Conservation (phyloP, 208 protist genomes). For the Leishmania martiniquensis region DNA sequence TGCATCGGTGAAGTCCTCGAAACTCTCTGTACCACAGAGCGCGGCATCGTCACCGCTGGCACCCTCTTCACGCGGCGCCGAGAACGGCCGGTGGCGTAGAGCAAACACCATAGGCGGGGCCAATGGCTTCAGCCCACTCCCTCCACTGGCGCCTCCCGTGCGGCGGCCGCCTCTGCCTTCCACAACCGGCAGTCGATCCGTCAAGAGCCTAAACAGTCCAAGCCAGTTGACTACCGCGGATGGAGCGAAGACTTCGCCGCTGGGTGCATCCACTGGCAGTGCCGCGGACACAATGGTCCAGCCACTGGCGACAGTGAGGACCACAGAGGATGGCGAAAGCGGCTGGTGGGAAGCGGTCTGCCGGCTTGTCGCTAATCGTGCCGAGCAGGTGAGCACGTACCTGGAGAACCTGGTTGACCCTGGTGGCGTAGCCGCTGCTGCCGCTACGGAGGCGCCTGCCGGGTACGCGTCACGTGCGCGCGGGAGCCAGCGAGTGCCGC, state of each 20-base stretch:
- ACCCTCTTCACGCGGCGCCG: constrained; percentile 8
- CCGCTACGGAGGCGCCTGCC: neutral
- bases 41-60: constrained; percentile 5
- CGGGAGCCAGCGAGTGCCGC: neutral
- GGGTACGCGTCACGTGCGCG: neutral
- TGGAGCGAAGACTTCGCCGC: neutral
- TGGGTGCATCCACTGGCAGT: neutral
- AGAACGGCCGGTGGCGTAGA: neutral
- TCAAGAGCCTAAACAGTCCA: constrained; percentile 4
- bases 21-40: neutral
- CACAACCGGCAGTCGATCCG: constrained; percentile 6
- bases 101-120: neutral
- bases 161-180: constrained; percentile 9
- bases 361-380: constrained; percentile 11
- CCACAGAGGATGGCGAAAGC: neutral
- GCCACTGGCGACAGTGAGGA: neutral
- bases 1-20: neutral
- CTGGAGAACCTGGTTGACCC: constrained; percentile 46
- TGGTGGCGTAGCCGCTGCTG: constrained; percentile 10
- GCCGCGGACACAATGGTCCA: neutral
- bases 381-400: constrained; percentile 30
- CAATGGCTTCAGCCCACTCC: neutral
- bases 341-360: constrained; percentile 31
- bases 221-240: neutral
- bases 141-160: constrained; percentile 12